phyloP scores from a whole-genome alignment of 202 grass and related monocot species.

The Carex arenaria region DNA sequence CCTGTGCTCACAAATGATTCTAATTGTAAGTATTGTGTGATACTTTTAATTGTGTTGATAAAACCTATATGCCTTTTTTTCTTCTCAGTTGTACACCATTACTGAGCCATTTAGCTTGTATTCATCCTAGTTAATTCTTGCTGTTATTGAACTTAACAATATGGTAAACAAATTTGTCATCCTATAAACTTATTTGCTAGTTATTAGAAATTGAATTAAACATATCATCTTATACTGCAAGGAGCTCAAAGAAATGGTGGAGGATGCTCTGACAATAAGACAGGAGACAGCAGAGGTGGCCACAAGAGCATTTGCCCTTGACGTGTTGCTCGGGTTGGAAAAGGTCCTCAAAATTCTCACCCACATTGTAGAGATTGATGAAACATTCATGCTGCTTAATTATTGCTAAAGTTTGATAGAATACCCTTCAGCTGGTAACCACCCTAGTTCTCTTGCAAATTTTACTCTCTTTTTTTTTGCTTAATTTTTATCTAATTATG shows the following conservation, averaged over 20 bases:
- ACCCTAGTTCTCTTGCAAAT: background rate
- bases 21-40: background rate
- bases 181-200: background rate
- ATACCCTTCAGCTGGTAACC: background rate
- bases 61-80: background rate
- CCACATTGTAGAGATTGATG: background rate
- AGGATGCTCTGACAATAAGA: background rate
- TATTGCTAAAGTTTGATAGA: background rate
- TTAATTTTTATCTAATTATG: background rate
- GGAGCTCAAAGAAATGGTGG: background rate
- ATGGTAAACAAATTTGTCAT: background rate
- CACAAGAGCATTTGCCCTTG: background rate
- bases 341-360: background rate
- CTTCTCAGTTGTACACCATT: background rate
- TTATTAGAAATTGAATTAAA: background rate
- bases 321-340: background rate
- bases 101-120: background rate
- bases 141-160: background rate
- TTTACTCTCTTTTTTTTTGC: background rate
- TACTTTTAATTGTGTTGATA: background rate
- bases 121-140: background rate
- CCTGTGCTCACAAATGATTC: background rate
- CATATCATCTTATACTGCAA: background rate
- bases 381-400: background rate
- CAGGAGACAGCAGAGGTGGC: background rate